phyloP scores from a whole-genome alignment of 306 rosid genomes.

The Pyrus communis region DNA sequence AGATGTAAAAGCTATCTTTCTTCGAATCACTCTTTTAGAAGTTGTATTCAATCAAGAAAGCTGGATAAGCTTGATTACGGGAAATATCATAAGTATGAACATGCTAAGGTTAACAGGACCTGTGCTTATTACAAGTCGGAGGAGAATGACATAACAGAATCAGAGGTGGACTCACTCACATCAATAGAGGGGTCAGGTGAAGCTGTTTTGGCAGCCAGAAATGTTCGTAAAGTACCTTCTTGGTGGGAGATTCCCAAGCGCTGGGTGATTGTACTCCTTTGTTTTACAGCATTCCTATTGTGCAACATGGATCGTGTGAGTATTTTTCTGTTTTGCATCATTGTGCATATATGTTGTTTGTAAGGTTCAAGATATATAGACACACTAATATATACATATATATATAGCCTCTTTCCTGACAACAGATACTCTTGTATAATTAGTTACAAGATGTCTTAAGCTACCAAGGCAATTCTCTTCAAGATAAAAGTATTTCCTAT shows the following conservation, averaged over 20 bases:
- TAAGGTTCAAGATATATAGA: not conserved
- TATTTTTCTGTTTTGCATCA: conserved; percentile 11
- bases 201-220: conserved; percentile 54
- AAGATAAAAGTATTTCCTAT: not conserved
- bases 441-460: not conserved
- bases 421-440: not conserved
- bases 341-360: not conserved
- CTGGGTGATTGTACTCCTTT: conserved; percentile 85
- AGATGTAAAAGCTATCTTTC: conserved; percentile 32
- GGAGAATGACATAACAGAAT: conserved; percentile 46
- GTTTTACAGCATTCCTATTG: conserved; percentile 73
- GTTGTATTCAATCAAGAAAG: conserved; percentile 18
- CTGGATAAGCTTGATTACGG: conserved; percentile 24
- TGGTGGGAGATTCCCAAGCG: conserved; percentile 92
- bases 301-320: conserved; percentile 99
- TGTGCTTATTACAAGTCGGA: conserved; percentile 62
- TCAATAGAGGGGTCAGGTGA: conserved; percentile 57
- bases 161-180: conserved; percentile 43
- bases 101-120: conserved; percentile 37
- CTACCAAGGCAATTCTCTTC: not conserved
- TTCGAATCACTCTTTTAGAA: conserved; percentile 24
- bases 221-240: conserved; percentile 34
- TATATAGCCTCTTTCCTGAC: not conserved
- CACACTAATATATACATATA: not conserved
- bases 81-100: conserved; percentile 21